Base-by-base conservation (phyloP, 495 filamentous ascomycete species). In the Amphirosellinia nigrospora region DNA sequence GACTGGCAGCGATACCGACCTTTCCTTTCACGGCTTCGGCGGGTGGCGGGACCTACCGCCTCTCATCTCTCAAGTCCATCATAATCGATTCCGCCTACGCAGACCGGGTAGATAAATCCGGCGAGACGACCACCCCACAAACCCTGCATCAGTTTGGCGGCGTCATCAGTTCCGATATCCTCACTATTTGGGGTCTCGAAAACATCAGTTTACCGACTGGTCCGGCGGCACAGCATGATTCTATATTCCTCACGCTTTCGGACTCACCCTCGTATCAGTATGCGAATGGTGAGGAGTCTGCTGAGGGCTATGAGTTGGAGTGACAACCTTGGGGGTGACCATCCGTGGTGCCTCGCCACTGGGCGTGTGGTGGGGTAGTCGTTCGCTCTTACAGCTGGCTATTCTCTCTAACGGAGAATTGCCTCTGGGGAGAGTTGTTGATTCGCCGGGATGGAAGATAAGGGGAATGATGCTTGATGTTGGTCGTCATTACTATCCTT, bases 281-380 rank as follows among this genome's bases (percentile, higher is more conserved):
- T 78, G 85, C 72, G 46, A 79, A 77, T 21, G 83, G 82, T 4
- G 72, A 76, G 21, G 70, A 64, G 26, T 84, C 84, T 2, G 79
- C 82, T 0, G 86, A 87, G 72, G 86, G 78, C 13, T 87, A 87
- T 68, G 72, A 75, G 8, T 74, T 86, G 11, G 69, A 74, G 75
- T 86, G 36, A 74, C 77, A 8, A 39, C 73, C 21, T 55, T 71
- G 9, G 79, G 81, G 0, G 77, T 86, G 41, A 79, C 77, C 28
- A 81, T 87, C 61, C 78, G 78, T 11, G 86, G 86, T 8, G 83
- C 86, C 6, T 84, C 83, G 71, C 82, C 86, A 8, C 70, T 86
- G 4, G 86, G 85, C 32, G 82, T 78, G 16, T 87, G 82, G 81
- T 87, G 86, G 86, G 85, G 80, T 21, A 86, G 85, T 4, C 77